Base-by-base conservation (phyloP, 78 protist genomes). In the Monocercomonoides exilis region DNA sequence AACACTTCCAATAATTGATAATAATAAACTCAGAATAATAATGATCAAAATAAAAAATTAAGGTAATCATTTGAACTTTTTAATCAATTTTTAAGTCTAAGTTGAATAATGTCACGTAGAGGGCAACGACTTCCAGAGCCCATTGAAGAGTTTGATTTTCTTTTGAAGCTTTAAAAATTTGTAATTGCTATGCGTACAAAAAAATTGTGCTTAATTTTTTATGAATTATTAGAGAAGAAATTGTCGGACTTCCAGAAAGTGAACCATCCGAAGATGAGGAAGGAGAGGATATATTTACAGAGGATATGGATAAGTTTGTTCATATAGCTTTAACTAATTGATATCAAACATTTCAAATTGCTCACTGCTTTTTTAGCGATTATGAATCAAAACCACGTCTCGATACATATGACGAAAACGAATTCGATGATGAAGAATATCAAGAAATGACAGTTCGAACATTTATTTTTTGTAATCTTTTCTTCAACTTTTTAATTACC, bases 201-300 rank as follows among this genome's bases (percentile, higher is more conserved):
- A n/a, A n/a, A n/a, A n/a, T n/a, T n/a, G n/a, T n/a, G n/a, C n/a
- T n/a, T n/a, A n/a, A n/a, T n/a, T n/a, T n/a, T n/a, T n/a, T n/a
- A n/a, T n/a, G n/a, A n/a, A n/a, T n/a, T n/a, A n/a, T n/a, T n/a
- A 54, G 70, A 21, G 70, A 54, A 29, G 70, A 54, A 54, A 11
- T 11, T 11, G 21, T 54, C 38, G 21, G 11, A 29, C 70, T 11
- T 54, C 38, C 11, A 54, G 70, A 54, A 29, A 54, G 70, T 54
- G 70, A 54, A 29, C 70, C 11, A 11, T 54, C 70, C 21, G 4
- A 4, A 4, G 82, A 79, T 5, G 82, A 79, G 6, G 5, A 4
- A 38, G 82, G 82, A 33, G 82, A 79, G 82, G 82, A 79, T 33
- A 33, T 79, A 21, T 79, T 79, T 79, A 6, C n/a, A 5, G 82